Evolutionary conservation across 75 land plant genomes (phyloP), one percentile per base, ranked within the genome.

Genomic region (Chamaecyparis obtusa): DNA sequence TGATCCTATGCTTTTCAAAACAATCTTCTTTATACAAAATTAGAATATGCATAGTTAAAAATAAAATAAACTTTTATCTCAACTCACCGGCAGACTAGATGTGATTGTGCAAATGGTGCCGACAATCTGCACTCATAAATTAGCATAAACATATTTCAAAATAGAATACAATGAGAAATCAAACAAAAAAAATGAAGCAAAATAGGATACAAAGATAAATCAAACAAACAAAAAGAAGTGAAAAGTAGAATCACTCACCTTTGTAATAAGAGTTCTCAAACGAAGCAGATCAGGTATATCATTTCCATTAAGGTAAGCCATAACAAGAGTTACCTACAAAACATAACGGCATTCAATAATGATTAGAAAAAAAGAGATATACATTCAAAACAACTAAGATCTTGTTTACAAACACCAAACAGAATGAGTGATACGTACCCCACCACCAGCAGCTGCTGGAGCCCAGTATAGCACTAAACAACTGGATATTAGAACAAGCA

Each of bases 371-470:
- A n/a, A 81, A 27, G 9, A 10, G 48, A 81, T 7, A 24, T 27
- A 39, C 41, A n/a, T 81, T 44, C 51, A 81, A 17, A 24, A 46
- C 14, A 46, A 81, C 27, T 19, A 37, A 1, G 24, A 35, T 16
- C 85, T n/a, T 86, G 32, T 39, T 10, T 15, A 86, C 30, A 74
- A 43, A 32, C 83, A 46, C 16, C 10, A 81, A 9, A 46, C n/a
- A 33, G 36, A 11, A 30, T 32, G 33, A 74, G 7, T 74, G 36
- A 32, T 36, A 85, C 91, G 36, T 91, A 91, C 92, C 88, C 92
- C 92, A 72, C 92, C 92, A 89, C 91, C 91, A 83, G 92, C 92
- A 84, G 92, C 92, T 44, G 92, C 91, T 54, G 92, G 92, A 85
- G 91, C 92, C 91, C 92, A 91, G 56, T 86, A 90, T 21, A 91